These are phyloP conservation scores for Xanthoconium purpureum DNA, from an alignment of 768 basidiomycete species.

Conservation along the genomic window DNA sequence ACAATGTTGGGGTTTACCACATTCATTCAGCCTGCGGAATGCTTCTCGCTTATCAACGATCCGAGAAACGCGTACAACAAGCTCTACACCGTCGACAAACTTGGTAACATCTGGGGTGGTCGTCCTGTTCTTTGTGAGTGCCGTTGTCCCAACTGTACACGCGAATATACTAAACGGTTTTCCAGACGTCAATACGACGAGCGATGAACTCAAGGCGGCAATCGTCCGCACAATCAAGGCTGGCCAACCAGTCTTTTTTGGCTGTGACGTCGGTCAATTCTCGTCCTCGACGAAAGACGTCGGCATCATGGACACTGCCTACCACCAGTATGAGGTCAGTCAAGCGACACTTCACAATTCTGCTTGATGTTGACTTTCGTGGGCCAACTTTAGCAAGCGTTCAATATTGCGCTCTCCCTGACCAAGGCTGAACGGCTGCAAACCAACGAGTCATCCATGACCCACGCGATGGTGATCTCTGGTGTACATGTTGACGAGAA, in stretches of 20 bases:
- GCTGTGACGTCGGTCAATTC: slow-evolving; percentile 92
- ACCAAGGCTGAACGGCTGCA: slow-evolving; percentile 84
- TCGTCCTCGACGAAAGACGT: slow-evolving; percentile 50
- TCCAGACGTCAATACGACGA: slow-evolving; percentile 86
- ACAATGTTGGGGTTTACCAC: not conserved
- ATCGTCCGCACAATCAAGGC: slow-evolving; percentile 86
- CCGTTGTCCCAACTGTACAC: not conserved
- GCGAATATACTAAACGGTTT: not conserved
- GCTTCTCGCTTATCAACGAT: slow-evolving; percentile 93
- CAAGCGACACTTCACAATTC: not conserved
- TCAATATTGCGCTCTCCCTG: slow-evolving; percentile 75
- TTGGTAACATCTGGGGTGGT: slow-evolving; percentile 91
- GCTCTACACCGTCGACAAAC: slow-evolving; percentile 87
- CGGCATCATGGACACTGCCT: slow-evolving; percentile 84
- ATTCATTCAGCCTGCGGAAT: slow-evolving; percentile 54
- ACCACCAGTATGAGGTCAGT: slow-evolving; percentile 77
- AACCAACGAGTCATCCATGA: slow-evolving; percentile 86
- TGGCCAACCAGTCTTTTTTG: slow-evolving; percentile 90
- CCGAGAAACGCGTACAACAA: slow-evolving; percentile 81
- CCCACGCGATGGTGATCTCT: slow-evolving; percentile 85
- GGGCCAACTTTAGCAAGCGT: slow-evolving; percentile 55
- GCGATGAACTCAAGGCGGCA: slow-evolving; percentile 74
- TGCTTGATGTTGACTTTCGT: slow-evolving; percentile 3
- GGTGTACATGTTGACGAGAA: slow-evolving; percentile 80
- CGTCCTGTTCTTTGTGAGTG: slow-evolving; percentile 76